These are phyloP conservation scores for Amylocarpus encephaloides DNA, from an alignment of 2,329 filamentous ascomycete species.

Conservation along the genomic window DNA sequence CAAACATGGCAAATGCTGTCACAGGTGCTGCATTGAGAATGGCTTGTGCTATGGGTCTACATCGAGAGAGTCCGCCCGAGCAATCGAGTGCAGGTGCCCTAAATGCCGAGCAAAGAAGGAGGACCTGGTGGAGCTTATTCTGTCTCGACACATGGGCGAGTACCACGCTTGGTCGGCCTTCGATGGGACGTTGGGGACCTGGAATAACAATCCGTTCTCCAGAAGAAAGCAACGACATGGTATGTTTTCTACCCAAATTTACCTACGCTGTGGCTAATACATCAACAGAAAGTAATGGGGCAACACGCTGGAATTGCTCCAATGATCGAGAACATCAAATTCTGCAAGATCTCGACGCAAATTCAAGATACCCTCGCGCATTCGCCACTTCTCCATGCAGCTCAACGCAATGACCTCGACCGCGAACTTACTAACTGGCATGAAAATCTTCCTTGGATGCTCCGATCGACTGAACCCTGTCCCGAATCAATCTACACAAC, in stretches of 20 bases:
- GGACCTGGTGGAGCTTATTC: constrained; percentile 71
- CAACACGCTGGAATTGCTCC: constrained; percentile 63
- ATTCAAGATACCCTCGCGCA: constrained; percentile 72
- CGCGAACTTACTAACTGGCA: constrained; percentile 66
- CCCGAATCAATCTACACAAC: constrained; percentile 65
- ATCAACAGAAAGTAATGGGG: constrained; percentile 39
- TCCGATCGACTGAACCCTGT: constrained; percentile 59
- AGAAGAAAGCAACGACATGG: constrained; percentile 34
- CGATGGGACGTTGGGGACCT: constrained; percentile 59
- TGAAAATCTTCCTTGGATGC: constrained; percentile 59
- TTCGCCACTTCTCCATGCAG: constrained; percentile 57
- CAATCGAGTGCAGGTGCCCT: constrained; percentile 21
- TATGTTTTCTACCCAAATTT: constrained; percentile 13
- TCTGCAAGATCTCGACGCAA: constrained; percentile 71
- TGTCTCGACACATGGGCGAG: constrained; percentile 70
- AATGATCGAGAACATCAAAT: constrained; percentile 69
- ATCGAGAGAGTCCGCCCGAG: constrained; percentile 50
- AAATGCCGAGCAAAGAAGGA: constrained; percentile 53
- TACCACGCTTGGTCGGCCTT: constrained; percentile 64
- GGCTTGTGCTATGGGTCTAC: constrained; percentile 67
- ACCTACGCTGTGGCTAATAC: constrained; percentile 8
- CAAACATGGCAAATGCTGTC: constrained; percentile 69
- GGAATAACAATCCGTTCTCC: constrained; percentile 62
- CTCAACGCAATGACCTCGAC: constrained; percentile 62
- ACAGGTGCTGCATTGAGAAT: constrained; percentile 66